These are phyloP conservation scores for Hymenoscyphus fraxineus DNA, from an alignment of 2,329 filamentous ascomycete genomes.

Conservation along the genomic window DNA sequence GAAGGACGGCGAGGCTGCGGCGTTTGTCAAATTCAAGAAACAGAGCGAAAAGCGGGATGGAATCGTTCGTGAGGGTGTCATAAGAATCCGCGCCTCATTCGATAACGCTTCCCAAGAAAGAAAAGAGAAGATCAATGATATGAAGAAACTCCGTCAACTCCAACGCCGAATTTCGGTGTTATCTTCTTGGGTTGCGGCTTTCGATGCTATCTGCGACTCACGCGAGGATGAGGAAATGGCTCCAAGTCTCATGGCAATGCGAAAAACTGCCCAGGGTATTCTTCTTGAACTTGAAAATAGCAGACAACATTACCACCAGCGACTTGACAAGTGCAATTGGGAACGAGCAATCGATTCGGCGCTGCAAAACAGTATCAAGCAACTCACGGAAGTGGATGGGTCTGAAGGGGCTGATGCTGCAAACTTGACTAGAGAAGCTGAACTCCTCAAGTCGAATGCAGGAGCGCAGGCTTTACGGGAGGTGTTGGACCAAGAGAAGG, in stretches of 20 bases:
- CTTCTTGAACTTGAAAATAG: slow-evolving; percentile 85
- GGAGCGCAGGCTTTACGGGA: slow-evolving; percentile 74
- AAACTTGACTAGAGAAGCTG: slow-evolving; percentile 74
- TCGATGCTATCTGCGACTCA: slow-evolving; percentile 74
- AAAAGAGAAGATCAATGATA: slow-evolving; percentile 71
- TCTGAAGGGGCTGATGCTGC: slow-evolving; percentile 65
- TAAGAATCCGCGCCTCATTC: slow-evolving; percentile 76
- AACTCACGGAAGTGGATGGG: slow-evolving; percentile 68
- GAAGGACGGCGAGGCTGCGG: slow-evolving; percentile 77
- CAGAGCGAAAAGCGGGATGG: slow-evolving; percentile 79
- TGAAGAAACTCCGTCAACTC: slow-evolving; percentile 78
- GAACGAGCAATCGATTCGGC: slow-evolving; percentile 84
- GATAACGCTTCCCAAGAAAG: slow-evolving; percentile 75
- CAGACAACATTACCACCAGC: slow-evolving; percentile 84
- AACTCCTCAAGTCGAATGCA: slow-evolving; percentile 78
- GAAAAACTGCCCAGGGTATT: slow-evolving; percentile 85
- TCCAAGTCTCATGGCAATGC: slow-evolving; percentile 66
- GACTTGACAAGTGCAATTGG: slow-evolving; percentile 77
- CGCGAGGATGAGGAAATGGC: slow-evolving; percentile 69
- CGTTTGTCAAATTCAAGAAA: slow-evolving; percentile 87
- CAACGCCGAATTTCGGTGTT: slow-evolving; percentile 81
- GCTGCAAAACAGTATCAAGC: slow-evolving; percentile 76
- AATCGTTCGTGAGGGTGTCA: slow-evolving; percentile 71
- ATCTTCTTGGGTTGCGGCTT: slow-evolving; percentile 90
- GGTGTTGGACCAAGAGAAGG: slow-evolving; percentile 79